Base-by-base conservation (phyloP, 257 asterid species). In the Knoxia roxburghii region DNA sequence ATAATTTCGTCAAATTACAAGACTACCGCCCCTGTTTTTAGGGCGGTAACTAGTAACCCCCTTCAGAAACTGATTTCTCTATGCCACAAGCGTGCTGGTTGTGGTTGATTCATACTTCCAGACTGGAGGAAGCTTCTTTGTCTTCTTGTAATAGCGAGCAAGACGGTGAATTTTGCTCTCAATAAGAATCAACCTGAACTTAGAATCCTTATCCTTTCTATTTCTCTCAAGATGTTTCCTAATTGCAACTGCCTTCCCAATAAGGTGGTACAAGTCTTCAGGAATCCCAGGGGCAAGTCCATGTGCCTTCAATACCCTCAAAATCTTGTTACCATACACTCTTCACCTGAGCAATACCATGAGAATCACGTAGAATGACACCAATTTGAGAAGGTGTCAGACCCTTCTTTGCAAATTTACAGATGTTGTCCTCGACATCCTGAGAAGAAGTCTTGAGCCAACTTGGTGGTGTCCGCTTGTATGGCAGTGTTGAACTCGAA, bases 381-480 rank as follows among this genome's bases (percentile, higher is more conserved):
- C 83, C 80, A 66, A 79, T 79, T 50, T 79, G 80, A 43, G 83
- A 79, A 7, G 83, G 83, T 2, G 78, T 68, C 76, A 75, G 12
- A 59, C 83, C 83, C 43, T 73, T 75, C 73, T 75, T 79, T 11
- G 83, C 83, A 13, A 79, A 79, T 77, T 79, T 79, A 35, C 83
- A 79, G 40, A 79, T 79, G 80, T 64, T 72, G 1, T 79, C 83
- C 17, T 59, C 80, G 66, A 79, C 81, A 73, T 77, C 81, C 48
- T 73, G 78, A 69, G 81, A 53, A 48, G 93, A 76, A 69, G 78
- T 84, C 75, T 90, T 90, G 60, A 90, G 89, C 96, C 91, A 89
- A 67, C 85, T 85, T 3, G 96, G 96, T 23, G 95, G 87, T 67
- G 91, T 83, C 76, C 96, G 86, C 91, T 87, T 87, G 84, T 89